phyloP scores from a whole-genome alignment of 2,329 filamentous ascomycete genomes.

The Aureobasidium pullulans region DNA sequence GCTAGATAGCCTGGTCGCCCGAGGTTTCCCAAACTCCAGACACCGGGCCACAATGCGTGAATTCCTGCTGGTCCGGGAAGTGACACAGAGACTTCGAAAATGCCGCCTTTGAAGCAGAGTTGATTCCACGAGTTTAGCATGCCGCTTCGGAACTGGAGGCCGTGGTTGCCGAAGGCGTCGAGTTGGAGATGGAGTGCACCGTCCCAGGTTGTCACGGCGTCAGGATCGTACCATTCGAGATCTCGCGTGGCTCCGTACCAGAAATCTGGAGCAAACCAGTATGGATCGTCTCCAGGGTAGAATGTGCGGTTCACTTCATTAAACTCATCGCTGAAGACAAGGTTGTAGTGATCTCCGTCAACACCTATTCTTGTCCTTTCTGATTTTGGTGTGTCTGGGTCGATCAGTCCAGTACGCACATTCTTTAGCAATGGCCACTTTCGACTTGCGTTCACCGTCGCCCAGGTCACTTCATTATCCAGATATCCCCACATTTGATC shows the following conservation, averaged over 20 bases:
- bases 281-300: conserved; percentile 51
- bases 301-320: conserved; percentile 47
- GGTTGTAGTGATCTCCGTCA: conserved; percentile 37
- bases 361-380: conserved; percentile 40
- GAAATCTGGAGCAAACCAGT: conserved; percentile 45
- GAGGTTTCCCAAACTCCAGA: conserved; percentile 49
- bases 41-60: conserved; percentile 46
- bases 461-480: conserved; percentile 30
- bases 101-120: conserved; percentile 48
- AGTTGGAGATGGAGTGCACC: conserved; percentile 41
- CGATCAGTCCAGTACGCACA: conserved; percentile 42
- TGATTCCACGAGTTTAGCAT: conserved; percentile 50
- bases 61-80: conserved; percentile 44
- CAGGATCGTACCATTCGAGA: conserved; percentile 46
- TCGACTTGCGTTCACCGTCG: conserved; percentile 38
- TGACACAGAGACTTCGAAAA: conserved; percentile 46
- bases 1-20: conserved; percentile 45
- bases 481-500: conserved; percentile 30
- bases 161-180: conserved; percentile 40
- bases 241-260: conserved; percentile 50
- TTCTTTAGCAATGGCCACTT: conserved; percentile 42
- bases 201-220: conserved; percentile 43
- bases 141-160: conserved; percentile 40
- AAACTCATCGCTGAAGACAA: conserved; percentile 53
- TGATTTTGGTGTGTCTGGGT: conserved; percentile 43